Base-by-base conservation (phyloP, 192 early-diverging fungal species). In the Polychytrium aggregatum region DNA sequence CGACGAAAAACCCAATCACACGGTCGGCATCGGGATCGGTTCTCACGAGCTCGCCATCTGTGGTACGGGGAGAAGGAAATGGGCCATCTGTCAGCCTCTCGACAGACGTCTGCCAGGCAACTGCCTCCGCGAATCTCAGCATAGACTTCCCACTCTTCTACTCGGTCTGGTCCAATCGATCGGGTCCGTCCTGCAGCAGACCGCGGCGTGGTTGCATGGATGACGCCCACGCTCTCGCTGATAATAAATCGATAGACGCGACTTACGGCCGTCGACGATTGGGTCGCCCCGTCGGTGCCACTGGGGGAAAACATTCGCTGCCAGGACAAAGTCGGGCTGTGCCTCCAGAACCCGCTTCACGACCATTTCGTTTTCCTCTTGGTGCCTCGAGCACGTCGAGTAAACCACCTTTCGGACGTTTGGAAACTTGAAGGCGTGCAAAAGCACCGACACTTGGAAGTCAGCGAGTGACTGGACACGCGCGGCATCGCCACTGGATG, bases 1-100 rank as follows among this genome's bases (percentile, higher is more conserved):
- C 88, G 3, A 97, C 95, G 83, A 98, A 98, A 56, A 98, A 98
- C 4, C 95, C 95, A 56, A 93, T 95, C 34, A 81, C 87, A 28
- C 70, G 64, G 69, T 98, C 95, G 52, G 76, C 67, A 17, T 76
- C 70, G 0, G 92, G 91, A 21, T 75, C 53, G 5, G 86, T 83
- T 21, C 95, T 72, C 13, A 95, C 76, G 10, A 92, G 58, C 5
- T 68, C 57, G 0, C 78, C 67, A 0, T 83, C 82, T 57, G n/a
- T n/a, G n/a, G n/a, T n/a, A n/a, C n/a, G n/a, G n/a, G n/a, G n/a
- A n/a, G 77, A 55, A 36, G 60, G 74, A 47, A 39, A 47, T 2
- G 45, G 53, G 10, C 68, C 37, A 9, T 52, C 13, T 21, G n/a
- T 25, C n/a, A 2, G 2, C 57, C 10, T 64, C 56, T 24, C 58